Conservation (phyloP, 2,329 filamentous ascomycete species). For the Aspergillus luchuensis region DNA sequence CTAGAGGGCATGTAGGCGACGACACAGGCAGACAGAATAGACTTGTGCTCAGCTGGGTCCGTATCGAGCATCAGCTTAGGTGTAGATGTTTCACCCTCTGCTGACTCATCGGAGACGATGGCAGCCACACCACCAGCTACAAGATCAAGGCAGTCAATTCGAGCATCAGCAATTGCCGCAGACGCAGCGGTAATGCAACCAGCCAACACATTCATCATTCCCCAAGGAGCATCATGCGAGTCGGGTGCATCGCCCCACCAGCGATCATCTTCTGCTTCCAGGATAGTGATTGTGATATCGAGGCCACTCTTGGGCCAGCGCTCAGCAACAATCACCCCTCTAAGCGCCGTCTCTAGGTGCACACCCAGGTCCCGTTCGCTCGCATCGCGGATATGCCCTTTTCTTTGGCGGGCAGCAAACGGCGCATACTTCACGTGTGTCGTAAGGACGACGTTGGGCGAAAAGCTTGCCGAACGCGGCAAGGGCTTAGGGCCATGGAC, state of each 20-base stretch:
- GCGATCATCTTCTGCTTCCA: constrained; percentile 87
- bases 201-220: constrained; percentile 86
- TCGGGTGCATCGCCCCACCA: constrained; percentile 62
- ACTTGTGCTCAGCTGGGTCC: constrained; percentile 74
- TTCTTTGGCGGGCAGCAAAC: constrained; percentile 79
- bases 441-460: constrained; percentile 84
- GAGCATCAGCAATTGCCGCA: constrained; percentile 88
- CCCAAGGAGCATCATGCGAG: constrained; percentile 68
- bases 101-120: constrained; percentile 56
- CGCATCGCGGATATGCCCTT: constrained; percentile 82
- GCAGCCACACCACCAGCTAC: constrained; percentile 88
- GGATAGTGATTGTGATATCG: constrained; percentile 89
- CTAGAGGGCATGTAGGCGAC: constrained; percentile 83
- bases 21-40: constrained; percentile 79
- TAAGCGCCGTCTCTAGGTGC: constrained; percentile 86
- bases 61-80: constrained; percentile 69
- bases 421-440: constrained; percentile 97
- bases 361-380: constrained; percentile 86
- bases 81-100: constrained; percentile 24
- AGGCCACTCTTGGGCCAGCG: constrained; percentile 98
- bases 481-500: constrained; percentile 92
- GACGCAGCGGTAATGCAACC: constrained; percentile 93
- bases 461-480: constrained; percentile 86
- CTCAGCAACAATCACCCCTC: constrained; percentile 87
- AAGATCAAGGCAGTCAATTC: constrained; percentile 92